phyloP scores from a whole-genome alignment of 2,329 filamentous ascomycete genomes.

The Diaporthe citri region DNA sequence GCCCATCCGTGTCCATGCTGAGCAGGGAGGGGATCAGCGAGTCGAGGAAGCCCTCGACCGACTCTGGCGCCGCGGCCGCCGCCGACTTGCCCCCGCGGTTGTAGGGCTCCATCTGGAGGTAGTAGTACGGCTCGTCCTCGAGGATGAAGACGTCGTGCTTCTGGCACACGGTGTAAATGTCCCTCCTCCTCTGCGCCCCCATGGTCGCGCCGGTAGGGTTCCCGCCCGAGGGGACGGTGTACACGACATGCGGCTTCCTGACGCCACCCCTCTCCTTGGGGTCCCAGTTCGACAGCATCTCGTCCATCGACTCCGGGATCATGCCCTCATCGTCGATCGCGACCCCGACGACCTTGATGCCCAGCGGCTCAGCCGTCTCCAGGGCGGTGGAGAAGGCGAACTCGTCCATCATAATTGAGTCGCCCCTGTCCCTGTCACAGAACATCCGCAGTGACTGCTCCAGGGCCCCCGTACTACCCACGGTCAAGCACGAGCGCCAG shows the following conservation, averaged over 20 bases:
- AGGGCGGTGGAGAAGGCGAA: conserved; percentile 87
- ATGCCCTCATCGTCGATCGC: conserved; percentile 67
- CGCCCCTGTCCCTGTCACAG: conserved; percentile 74
- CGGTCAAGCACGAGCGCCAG: conserved; percentile 86
- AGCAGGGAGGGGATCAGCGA: conserved; percentile 81
- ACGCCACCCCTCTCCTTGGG: conserved; percentile 54
- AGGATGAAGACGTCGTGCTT: conserved; percentile 90
- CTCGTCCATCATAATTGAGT: conserved; percentile 87
- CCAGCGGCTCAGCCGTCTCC: conserved; percentile 68
- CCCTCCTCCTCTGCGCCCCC: conserved; percentile 73
- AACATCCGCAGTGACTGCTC: conserved; percentile 90
- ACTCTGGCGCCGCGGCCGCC: conserved; percentile 67
- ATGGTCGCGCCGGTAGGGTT: conserved; percentile 93
- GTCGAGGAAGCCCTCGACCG: conserved; percentile 79
- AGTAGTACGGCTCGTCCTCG: conserved; percentile 96
- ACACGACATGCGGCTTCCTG: conserved; percentile 67
- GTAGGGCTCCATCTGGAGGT: conserved; percentile 88
- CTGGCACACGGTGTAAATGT: conserved; percentile 81
- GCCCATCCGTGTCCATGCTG: conserved; percentile 86
- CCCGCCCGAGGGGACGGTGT: conserved; percentile 81
- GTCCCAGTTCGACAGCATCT: conserved; percentile 65
- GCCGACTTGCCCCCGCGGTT: conserved; percentile 63
- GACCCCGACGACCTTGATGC: conserved; percentile 64
- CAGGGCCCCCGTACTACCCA: conserved; percentile 87
- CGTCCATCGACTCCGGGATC: conserved; percentile 64